These are phyloP conservation scores for Nothophoma quercina DNA, from an alignment of 2,329 filamentous ascomycete species.

Conservation along the genomic window DNA sequence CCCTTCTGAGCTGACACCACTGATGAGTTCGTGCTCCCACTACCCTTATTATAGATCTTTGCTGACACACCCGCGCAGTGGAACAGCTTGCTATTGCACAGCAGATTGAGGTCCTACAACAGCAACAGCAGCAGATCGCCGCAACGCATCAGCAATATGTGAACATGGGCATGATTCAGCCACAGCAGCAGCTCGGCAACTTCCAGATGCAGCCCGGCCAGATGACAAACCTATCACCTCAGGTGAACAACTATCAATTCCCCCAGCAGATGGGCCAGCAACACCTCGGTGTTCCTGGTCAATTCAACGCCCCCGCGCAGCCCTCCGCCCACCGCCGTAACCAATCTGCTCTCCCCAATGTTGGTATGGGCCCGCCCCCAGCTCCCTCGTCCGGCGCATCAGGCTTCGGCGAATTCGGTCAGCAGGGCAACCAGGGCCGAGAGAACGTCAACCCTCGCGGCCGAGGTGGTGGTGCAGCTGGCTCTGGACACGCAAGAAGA, in stretches of 20 bases:
- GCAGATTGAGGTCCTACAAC: constrained; percentile 95
- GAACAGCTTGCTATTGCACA: constrained; percentile 97
- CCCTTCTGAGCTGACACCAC: constrained; percentile 93
- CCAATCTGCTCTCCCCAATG: constrained; percentile 93
- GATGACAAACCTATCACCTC: constrained; percentile 79
- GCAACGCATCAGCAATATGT: constrained; percentile 97
- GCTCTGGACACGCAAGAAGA: constrained; percentile 82
- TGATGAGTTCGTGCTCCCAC: constrained; percentile 84
- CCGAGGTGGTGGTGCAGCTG: constrained; percentile 73
- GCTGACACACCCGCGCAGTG: constrained; percentile 65
- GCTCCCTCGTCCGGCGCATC: constrained; percentile 89
- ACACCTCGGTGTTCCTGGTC: constrained; percentile 74
- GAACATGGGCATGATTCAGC: constrained; percentile 93
- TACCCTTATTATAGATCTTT: constrained; percentile 10
- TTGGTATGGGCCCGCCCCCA: constrained; percentile 88
- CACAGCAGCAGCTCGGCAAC: constrained; percentile 76
- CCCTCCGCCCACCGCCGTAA: constrained; percentile 92
- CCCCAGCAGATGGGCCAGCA: constrained; percentile 68
- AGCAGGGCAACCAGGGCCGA: constrained; percentile 65
- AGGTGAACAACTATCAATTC: constrained; percentile 85
- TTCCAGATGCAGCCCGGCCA: constrained; percentile 66
- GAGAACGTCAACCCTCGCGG: constrained; percentile 75
- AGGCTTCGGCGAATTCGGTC: constrained; percentile 83
- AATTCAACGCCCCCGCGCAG: constrained; percentile 77
- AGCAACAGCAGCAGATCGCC: constrained; percentile 97